These are phyloP conservation scores for Didymosphaeria variabile DNA, from an alignment of 2,329 filamentous ascomycete species.

Conservation along the genomic window DNA sequence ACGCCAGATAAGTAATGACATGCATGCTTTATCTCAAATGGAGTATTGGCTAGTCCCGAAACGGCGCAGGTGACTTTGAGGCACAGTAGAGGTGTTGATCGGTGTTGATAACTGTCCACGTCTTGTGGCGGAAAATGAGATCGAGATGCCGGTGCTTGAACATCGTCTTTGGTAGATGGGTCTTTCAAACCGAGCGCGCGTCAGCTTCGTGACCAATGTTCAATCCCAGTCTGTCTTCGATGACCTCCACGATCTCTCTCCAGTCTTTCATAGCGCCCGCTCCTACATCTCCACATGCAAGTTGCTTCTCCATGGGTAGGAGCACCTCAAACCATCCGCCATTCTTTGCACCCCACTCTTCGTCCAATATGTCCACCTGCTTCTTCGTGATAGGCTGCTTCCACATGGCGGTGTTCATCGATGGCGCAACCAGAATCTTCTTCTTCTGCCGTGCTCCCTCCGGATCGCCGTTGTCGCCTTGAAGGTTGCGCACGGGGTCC, in stretches of 20 bases:
- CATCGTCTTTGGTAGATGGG: background rate
- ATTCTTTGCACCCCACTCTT: conserved; percentile 72
- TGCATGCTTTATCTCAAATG: too few species aligned
- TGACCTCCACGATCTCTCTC: conserved; percentile 73
- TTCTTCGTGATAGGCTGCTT: conserved; percentile 79
- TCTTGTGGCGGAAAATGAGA: background rate
- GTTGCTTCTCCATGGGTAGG: conserved; percentile 74
- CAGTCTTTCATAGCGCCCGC: conserved; percentile 85
- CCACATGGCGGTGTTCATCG: conserved; percentile 95
- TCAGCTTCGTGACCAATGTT: background rate
- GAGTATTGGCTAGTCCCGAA: too few species aligned
- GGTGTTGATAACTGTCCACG: too few species aligned
- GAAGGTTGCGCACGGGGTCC: conserved; percentile 41
- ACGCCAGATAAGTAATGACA: too few species aligned
- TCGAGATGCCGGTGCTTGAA: background rate
- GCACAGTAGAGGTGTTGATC: too few species aligned
- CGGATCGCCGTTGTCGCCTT: conserved; percentile 32
- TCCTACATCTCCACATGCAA: conserved; percentile 87
- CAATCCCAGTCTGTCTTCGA: conserved; percentile 59
- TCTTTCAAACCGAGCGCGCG: background rate
- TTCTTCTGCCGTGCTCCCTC: conserved; percentile 50
- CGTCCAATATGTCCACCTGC: conserved; percentile 74
- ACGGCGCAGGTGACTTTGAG: too few species aligned
- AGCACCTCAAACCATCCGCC: conserved; percentile 73
- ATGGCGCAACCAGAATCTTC: conserved; percentile 77